Conservation (phyloP, 2,329 filamentous ascomycete species). For the Cladosporium cucumerinum region DNA sequence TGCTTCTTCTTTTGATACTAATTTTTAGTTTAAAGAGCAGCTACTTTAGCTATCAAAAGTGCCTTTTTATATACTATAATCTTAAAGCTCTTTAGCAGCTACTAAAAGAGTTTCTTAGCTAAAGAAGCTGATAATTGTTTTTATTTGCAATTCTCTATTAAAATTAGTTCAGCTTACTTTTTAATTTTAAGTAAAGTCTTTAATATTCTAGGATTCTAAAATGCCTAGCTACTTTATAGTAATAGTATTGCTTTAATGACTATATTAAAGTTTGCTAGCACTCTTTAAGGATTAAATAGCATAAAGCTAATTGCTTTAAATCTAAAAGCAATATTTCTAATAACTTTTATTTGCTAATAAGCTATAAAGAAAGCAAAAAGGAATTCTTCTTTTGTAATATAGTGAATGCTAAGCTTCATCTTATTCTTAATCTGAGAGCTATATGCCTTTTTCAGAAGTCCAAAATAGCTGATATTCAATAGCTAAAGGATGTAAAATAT, state of each 20-base stretch:
- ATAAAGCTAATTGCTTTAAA: not conserved
- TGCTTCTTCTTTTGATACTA: not conserved
- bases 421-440: not conserved
- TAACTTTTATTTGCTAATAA: not conserved
- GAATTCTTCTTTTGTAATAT: conserved; percentile 4
- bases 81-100: not conserved
- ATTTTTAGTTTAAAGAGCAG: not conserved
- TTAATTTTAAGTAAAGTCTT: not conserved
- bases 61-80: not conserved
- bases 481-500: not conserved
- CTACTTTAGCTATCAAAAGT: not conserved
- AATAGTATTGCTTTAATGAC: too few relatives aligned
- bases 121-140: not conserved
- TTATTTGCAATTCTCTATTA: not conserved
- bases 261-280: not conserved
- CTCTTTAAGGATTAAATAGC: not conserved
- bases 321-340: not conserved
- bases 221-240: not conserved
- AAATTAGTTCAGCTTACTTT: not conserved
- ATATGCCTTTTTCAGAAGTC: not conserved
- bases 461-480: not conserved
- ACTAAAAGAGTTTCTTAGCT: not conserved
- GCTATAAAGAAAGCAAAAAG: not conserved
- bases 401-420: not conserved
- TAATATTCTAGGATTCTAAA: not conserved